Conservation (phyloP, 2,329 filamentous ascomycete species). For the Fusarium sp. region DNA sequence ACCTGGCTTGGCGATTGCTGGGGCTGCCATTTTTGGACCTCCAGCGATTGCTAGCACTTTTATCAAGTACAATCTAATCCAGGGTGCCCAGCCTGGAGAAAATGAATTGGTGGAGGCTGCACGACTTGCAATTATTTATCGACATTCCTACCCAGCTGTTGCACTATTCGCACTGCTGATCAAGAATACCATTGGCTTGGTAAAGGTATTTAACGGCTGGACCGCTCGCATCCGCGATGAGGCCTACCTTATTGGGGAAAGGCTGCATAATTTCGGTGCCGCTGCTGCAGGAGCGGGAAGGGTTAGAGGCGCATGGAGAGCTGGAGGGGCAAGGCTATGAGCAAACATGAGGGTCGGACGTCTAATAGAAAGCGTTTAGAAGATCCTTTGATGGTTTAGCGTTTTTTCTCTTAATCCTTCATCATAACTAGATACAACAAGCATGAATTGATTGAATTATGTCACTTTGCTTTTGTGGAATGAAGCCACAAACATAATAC, state of each 20-base stretch:
- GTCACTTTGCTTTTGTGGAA: slow-evolving; percentile 16
- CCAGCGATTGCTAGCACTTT: slow-evolving; percentile 62
- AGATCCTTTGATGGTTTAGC: slow-evolving; percentile 13
- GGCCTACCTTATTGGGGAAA: slow-evolving; percentile 93
- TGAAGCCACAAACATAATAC: slow-evolving; percentile 25
- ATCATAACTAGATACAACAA: slow-evolving; percentile 9
- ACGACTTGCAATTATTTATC: slow-evolving; percentile 56
- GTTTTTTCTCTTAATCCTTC: slow-evolving; percentile 5
- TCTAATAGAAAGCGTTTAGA: slow-evolving; percentile 14
- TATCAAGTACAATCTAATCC: slow-evolving; percentile 43
- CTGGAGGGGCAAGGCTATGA: slow-evolving; percentile 49
- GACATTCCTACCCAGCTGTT: slow-evolving; percentile 76
- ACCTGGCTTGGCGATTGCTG: slow-evolving; percentile 73
- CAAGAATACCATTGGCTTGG: slow-evolving; percentile 60
- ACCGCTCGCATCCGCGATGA: slow-evolving; percentile 87
- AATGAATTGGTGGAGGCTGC: slow-evolving; percentile 45
- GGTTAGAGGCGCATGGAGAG: slow-evolving; percentile 52
- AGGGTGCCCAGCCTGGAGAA: slow-evolving; percentile 29
- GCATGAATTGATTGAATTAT: slow-evolving; percentile 12
- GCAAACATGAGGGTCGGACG: slow-evolving; percentile 1
- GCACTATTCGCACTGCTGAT: slow-evolving; percentile 61
- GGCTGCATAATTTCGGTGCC: slow-evolving; percentile 89
- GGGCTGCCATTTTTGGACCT: slow-evolving; percentile 72
- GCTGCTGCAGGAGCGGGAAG: slow-evolving; percentile 53
- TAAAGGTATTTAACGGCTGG: slow-evolving; percentile 77